phyloP scores from a whole-genome alignment of 1,284 basidiomycete species.

The Trichosporon faecale region DNA sequence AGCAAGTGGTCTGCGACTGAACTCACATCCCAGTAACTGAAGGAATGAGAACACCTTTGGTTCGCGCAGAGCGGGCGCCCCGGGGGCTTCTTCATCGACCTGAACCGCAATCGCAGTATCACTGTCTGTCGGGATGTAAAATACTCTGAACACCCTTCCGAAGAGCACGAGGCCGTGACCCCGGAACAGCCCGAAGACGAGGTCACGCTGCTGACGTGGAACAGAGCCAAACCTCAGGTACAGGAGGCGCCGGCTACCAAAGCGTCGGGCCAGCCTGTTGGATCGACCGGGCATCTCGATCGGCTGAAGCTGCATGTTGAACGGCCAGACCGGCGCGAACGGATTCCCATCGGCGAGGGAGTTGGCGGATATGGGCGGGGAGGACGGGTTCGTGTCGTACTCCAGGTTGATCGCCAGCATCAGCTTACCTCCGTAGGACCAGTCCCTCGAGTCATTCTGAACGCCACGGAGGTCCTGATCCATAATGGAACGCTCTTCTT shows the following conservation, averaged over 20 bases:
- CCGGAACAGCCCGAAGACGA: slow-evolving; percentile 26
- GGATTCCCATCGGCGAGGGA: background rate
- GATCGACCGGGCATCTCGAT: slow-evolving; percentile 39
- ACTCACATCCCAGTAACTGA: slow-evolving; percentile 28
- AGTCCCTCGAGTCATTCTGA: slow-evolving; percentile 19
- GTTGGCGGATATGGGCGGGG: background rate
- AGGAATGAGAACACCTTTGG: slow-evolving; percentile 20
- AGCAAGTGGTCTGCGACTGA: background rate
- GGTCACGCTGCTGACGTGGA: slow-evolving; percentile 1
- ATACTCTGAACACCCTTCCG: slow-evolving; percentile 34
- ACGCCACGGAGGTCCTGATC: slow-evolving; percentile 15
- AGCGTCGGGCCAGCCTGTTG: slow-evolving; percentile 36
- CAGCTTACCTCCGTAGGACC: slow-evolving; percentile 38
- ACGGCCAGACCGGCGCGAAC: slow-evolving; percentile 6
- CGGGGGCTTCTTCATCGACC: slow-evolving; percentile 22
- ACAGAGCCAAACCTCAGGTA: slow-evolving; percentile 27
- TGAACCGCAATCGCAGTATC: slow-evolving; percentile 34
- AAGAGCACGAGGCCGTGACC: slow-evolving; percentile 35
- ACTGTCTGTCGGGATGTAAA: slow-evolving; percentile 33
- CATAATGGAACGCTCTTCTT: slow-evolving; percentile 30
- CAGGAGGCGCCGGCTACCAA: slow-evolving; percentile 38
- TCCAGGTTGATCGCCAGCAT: slow-evolving; percentile 24
- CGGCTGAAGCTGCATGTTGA: slow-evolving; percentile 22
- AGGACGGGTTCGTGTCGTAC: background rate
- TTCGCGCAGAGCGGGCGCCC: background rate